Evolutionary conservation across 1,139 yeast species (phyloP).

Genomic region (Yamadazyma membranifaciens): DNA sequence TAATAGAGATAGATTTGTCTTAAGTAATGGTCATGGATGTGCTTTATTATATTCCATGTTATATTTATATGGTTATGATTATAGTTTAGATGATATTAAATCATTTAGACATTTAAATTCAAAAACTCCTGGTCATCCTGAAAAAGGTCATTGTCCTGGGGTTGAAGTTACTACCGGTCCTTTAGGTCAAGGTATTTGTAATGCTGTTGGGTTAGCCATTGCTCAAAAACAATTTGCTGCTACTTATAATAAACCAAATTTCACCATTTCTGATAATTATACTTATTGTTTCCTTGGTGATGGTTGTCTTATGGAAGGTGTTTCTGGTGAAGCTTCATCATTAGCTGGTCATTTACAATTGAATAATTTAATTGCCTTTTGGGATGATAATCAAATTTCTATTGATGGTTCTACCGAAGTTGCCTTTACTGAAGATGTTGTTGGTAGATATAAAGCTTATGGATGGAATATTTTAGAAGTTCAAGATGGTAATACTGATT

Average conservation of each 20-base stretch:
- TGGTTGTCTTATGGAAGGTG: slow-evolving; percentile 99
- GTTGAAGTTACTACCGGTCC: slow-evolving; percentile 99
- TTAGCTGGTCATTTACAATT: slow-evolving; percentile 96
- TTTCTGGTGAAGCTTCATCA: slow-evolving; percentile 90
- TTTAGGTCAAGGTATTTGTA: slow-evolving; percentile 96
- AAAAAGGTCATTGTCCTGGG: slow-evolving; percentile 75
- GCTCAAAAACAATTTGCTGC: slow-evolving; percentile 94
- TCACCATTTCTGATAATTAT: slow-evolving; percentile 67
- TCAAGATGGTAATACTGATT: slow-evolving; percentile 77
- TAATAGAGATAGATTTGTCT: slow-evolving; percentile 92
- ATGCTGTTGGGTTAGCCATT: slow-evolving; percentile 96
- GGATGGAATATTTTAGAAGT: slow-evolving; percentile 92
- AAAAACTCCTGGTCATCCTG: slow-evolving; percentile 98
- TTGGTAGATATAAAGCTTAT: slow-evolving; percentile 82
- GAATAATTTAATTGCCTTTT: slow-evolving; percentile 91
- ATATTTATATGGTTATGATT: slow-evolving; percentile 82
- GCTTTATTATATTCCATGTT: slow-evolving; percentile 85
- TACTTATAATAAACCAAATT: slow-evolving; percentile 87
- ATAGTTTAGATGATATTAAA: slow-evolving; percentile 83
- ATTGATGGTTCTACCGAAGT: slow-evolving; percentile 91
- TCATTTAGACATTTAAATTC: slow-evolving; percentile 88
- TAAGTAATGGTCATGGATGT: slow-evolving; percentile 97
- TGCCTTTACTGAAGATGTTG: slow-evolving; percentile 94
- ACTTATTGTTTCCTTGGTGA: slow-evolving; percentile 89
- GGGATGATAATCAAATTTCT: slow-evolving; percentile 97